Conservation (phyloP, 75 land plant species). For the Isoetes taiwanensis region DNA sequence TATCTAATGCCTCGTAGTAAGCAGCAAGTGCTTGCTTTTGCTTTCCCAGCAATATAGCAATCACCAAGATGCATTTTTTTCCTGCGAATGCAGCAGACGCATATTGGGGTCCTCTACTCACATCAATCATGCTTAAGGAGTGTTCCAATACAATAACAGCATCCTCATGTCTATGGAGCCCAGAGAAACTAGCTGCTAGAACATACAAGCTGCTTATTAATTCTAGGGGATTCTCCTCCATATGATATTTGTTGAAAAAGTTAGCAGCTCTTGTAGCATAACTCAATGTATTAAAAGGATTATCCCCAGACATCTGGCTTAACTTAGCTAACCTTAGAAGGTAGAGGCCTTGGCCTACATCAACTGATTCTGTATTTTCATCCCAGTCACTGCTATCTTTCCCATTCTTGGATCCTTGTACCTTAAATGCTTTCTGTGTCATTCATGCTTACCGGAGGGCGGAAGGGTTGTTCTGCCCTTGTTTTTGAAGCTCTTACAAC, state of each 20-base stretch:
- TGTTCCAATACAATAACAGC: neutral
- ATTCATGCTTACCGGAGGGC: too few relatives aligned
- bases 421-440: too few relatives aligned
- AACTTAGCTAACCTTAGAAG: neutral
- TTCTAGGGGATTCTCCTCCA: neutral
- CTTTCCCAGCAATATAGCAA: neutral
- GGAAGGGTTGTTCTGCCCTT: too few relatives aligned
- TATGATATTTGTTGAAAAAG: neutral
- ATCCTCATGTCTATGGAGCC: neutral
- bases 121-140: neutral
- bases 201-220: neutral
- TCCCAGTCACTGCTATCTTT: too few relatives aligned
- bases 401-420: too few relatives aligned
- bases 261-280: neutral
- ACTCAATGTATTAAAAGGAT: neutral
- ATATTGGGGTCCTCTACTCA: neutral
- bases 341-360: too few relatives aligned
- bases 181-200: neutral
- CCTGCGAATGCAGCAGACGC: neutral
- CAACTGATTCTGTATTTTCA: too few relatives aligned
- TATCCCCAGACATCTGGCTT: neutral
- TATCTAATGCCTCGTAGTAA: neutral
- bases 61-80: neutral
- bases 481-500: too few relatives aligned
- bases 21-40: neutral